These are phyloP conservation scores for Cyberlindnera maclurae DNA, from an alignment of 805 yeast genomes.

Conservation along the genomic window DNA sequence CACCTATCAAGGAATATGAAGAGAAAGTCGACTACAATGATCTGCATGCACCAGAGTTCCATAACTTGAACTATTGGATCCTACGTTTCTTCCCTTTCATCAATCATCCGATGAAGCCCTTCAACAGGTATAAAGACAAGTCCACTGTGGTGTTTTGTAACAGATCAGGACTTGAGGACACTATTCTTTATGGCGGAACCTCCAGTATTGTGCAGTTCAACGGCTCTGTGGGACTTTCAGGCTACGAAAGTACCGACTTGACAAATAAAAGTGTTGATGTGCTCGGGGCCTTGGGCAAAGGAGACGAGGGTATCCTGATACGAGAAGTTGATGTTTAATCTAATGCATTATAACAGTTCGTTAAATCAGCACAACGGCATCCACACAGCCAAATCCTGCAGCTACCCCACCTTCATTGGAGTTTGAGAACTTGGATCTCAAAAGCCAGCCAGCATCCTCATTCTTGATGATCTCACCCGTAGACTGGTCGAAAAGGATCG, in stretches of 20 bases:
- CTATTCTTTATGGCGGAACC: constrained; percentile 62
- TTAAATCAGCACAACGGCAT: constrained; percentile 53
- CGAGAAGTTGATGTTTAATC: constrained; percentile 42
- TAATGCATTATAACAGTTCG: background rate
- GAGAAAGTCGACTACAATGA: constrained; percentile 19
- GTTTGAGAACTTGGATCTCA: constrained; percentile 80
- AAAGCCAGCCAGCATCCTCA: constrained; percentile 72
- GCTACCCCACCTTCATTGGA: constrained; percentile 99
- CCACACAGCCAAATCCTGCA: constrained; percentile 97
- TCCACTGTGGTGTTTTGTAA: constrained; percentile 52
- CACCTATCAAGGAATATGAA: constrained; percentile 9
- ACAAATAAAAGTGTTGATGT: constrained; percentile 45
- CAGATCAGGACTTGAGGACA: constrained; percentile 72
- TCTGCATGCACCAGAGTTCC: constrained; percentile 34
- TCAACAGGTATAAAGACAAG: constrained; percentile 10
- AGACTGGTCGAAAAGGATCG: constrained; percentile 63
- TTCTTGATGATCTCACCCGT: constrained; percentile 52
- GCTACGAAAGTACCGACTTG: constrained; percentile 29
- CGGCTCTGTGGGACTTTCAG: constrained; percentile 25
- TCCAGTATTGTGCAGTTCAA: constrained; percentile 49
- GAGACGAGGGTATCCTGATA: constrained; percentile 55
- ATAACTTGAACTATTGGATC: constrained; percentile 69
- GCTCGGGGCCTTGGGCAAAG: constrained; percentile 53
- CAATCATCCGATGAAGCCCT: constrained; percentile 24
- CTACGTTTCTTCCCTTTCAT: constrained; percentile 60